phyloP scores from a whole-genome alignment of 352 stramenopile species.

The Blastocystis sp. region DNA sequence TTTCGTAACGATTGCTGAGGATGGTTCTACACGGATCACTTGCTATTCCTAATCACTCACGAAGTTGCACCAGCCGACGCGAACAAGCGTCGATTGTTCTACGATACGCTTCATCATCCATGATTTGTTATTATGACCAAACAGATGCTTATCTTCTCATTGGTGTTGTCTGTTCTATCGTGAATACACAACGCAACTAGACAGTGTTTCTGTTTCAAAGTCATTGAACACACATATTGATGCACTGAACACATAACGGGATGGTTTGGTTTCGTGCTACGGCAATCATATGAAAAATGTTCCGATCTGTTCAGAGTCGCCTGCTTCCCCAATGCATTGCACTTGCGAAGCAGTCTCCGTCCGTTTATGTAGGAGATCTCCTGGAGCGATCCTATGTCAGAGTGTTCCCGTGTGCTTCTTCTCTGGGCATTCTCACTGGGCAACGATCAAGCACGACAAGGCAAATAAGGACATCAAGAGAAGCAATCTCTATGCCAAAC shows the following conservation, averaged over 20 bases:
- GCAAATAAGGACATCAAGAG: slow-evolving; percentile 51
- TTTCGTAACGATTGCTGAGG: not conserved
- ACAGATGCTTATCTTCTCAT: too few relatives aligned
- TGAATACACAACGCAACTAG: too few relatives aligned
- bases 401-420: slow-evolving; percentile 40
- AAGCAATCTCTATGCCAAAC: slow-evolving; percentile 40
- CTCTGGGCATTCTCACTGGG: slow-evolving; percentile 56
- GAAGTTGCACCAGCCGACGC: not conserved
- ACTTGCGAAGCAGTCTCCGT: not conserved
- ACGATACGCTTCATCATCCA: not conserved
- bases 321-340: not conserved
- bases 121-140: not conserved
- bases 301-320: not conserved
- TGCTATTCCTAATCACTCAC: not conserved
- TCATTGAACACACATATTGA: too few relatives aligned
- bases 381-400: not conserved
- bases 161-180: too few relatives aligned
- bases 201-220: too few relatives aligned
- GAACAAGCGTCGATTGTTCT: not conserved
- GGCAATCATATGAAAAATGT: not conserved
- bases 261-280: not conserved
- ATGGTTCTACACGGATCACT: not conserved
- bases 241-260: too few relatives aligned
- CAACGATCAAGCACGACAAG: slow-evolving; percentile 56
- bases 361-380: not conserved